phyloP scores from a whole-genome alignment of 1,139 yeast genomes.

The Geotrichum europaeum region DNA sequence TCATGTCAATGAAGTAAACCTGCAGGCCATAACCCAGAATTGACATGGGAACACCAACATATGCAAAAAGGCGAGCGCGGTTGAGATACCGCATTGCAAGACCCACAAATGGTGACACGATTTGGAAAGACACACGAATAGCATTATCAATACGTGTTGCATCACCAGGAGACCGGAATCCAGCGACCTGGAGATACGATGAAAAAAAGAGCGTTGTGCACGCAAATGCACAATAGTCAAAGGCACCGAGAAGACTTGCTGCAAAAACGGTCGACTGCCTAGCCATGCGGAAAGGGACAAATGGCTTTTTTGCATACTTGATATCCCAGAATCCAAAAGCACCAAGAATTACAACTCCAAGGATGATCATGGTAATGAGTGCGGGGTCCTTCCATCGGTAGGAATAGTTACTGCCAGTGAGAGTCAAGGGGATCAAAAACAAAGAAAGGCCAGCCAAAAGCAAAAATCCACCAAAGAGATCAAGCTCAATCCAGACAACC shows the following conservation, averaged over 20 bases:
- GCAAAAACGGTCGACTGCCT: slow-evolving; percentile 3
- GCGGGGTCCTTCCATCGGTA: slow-evolving; percentile 6
- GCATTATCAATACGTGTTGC: slow-evolving; percentile 10
- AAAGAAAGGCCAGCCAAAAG: slow-evolving; percentile 17
- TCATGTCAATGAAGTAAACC: slow-evolving; percentile 2
- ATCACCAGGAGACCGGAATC: slow-evolving; percentile 1
- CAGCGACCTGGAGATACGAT: slow-evolving; percentile 7
- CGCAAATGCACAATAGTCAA: slow-evolving; percentile 4
- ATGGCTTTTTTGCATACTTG: slow-evolving; percentile 4
- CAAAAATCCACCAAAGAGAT: slow-evolving; percentile 17
- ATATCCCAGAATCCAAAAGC: slow-evolving; percentile 6
- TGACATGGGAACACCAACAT: slow-evolving; percentile 6
- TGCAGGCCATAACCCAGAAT: slow-evolving; percentile 6
- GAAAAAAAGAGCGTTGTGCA: slow-evolving; percentile 1
- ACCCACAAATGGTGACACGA: slow-evolving; percentile 6
- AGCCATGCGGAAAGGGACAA: slow-evolving; percentile 7
- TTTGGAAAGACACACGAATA: slow-evolving; percentile 5
- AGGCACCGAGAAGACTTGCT: neutral
- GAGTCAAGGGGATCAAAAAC: slow-evolving; percentile 19
- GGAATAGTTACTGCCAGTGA: slow-evolving; percentile 6
- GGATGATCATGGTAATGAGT: slow-evolving; percentile 7
- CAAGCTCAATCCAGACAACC: slow-evolving; percentile 16
- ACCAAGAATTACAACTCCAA: slow-evolving; percentile 1
- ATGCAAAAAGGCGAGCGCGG: slow-evolving; percentile 1
- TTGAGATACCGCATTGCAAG: slow-evolving; percentile 1